Base-by-base conservation (phyloP, 2,329 filamentous ascomycete species). In the Penicillium thymicola region DNA sequence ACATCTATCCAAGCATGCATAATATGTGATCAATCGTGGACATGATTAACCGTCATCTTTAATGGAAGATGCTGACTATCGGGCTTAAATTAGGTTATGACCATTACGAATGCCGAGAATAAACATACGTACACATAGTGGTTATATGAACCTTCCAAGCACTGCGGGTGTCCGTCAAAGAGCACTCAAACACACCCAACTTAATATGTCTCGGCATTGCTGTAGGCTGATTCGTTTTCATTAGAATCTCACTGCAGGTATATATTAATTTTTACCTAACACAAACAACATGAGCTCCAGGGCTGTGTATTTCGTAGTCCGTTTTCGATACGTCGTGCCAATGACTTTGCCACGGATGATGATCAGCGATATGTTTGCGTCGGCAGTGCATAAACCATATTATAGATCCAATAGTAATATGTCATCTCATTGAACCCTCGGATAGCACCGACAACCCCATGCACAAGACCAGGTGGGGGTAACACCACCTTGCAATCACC, bases 1-100 rank as follows among this genome's bases (percentile, higher is more conserved):
- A 8, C 7, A 21, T 23, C 2, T 21, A n/a, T 13, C 9, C 18
- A 23, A 21, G 6, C 7, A 7, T 13, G 11, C 3, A 7, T 16
- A 11, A 16, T 6, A 16, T 14, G 11, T 21, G n/a, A 45, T 10
- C 4, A 21, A 32, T 30, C 3, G n/a, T 7, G 4, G n/a, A 11
- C 5, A 14, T 10, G 2, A 3, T 30, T 21, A 4, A 14, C 42
- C 6, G 6, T 14, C 16, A 44, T 44, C 5, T 2, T 23, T 1
- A 16, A 32, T 16, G 2, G 1, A 21, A 23, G 4, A 46, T 46
- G 8, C 1, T 16, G 4, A 14, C 13, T 2, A 8, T 2, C 1
- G 1, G 8, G 0, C 13, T 5, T 23, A 3, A n/a, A 9, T 14
- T 14, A 1, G 10, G 5, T 3, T 1, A 30, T 18, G n/a, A 13